Conservation (phyloP, 2,329 filamentous ascomycete species). For the Aspergillus sp. region DNA sequence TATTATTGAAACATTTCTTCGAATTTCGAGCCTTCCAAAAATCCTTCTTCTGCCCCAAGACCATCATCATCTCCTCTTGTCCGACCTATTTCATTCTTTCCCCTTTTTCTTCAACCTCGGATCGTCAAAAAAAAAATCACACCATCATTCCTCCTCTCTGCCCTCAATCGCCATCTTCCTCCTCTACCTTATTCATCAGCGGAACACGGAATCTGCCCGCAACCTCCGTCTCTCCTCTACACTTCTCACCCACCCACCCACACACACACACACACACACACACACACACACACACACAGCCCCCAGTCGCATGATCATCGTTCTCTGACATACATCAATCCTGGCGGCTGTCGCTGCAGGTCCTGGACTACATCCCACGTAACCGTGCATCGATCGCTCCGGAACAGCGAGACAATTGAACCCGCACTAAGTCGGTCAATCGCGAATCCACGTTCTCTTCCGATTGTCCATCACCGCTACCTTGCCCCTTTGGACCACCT, state of each 20-base stretch:
- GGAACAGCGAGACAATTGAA: constrained; percentile 22
- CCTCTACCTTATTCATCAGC: not conserved
- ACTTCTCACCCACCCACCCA: too few relatives aligned
- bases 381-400: constrained; percentile 31
- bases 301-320: constrained; percentile 26
- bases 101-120: constrained; percentile 10
- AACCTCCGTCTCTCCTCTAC: constrained; percentile 9
- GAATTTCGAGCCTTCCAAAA: constrained; percentile 22
- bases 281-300: too few relatives aligned
- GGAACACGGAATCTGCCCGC: constrained; percentile 13
- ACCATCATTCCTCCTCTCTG: not conserved
- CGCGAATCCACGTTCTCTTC: constrained; percentile 20
- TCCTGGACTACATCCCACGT: constrained; percentile 31
- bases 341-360: constrained; percentile 24
- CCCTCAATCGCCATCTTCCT: not conserved
- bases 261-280: too few relatives aligned
- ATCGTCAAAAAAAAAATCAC: not conserved
- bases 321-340: constrained; percentile 23
- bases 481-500: constrained; percentile 34
- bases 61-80: not conserved
- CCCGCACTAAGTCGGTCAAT: constrained; percentile 21
- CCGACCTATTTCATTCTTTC: constrained; percentile 10
- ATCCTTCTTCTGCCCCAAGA: constrained; percentile 16
- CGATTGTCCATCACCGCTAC: constrained; percentile 25
- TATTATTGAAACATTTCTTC: constrained; percentile 25